Conservation (phyloP, 495 filamentous ascomycete genomes). For the Aspergillus asperescens region DNA sequence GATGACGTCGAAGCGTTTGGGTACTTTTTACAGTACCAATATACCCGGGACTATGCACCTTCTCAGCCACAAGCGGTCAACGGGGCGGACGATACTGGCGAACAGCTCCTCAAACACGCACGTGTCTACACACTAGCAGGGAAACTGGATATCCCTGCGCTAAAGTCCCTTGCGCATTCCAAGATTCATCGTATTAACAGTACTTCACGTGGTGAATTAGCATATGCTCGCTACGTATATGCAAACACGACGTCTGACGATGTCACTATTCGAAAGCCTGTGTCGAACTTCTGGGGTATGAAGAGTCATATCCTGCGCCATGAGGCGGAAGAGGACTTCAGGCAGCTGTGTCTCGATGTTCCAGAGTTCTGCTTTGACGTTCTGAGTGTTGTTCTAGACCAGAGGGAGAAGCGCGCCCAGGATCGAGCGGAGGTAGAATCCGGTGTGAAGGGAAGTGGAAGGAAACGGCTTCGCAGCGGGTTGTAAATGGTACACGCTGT, state of each 20-base stretch:
- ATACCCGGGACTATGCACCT: slow-evolving; percentile 78
- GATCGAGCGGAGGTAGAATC: slow-evolving; percentile 27
- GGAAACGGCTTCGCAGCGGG: slow-evolving; percentile 31
- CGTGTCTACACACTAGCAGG: slow-evolving; percentile 84
- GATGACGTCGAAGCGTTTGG: slow-evolving; percentile 78
- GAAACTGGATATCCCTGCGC: slow-evolving; percentile 63
- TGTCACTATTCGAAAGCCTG: slow-evolving; percentile 67
- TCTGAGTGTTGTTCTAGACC: slow-evolving; percentile 62
- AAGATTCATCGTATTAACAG: slow-evolving; percentile 88
- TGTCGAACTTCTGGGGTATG: slow-evolving; percentile 87
- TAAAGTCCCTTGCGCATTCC: slow-evolving; percentile 71
- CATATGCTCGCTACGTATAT: slow-evolving; percentile 88
- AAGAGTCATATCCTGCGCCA: slow-evolving; percentile 73
- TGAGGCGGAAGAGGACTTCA: slow-evolving; percentile 78
- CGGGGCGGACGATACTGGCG: slow-evolving; percentile 65
- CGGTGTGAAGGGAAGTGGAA: slow-evolving; percentile 26
- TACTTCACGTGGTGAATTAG: slow-evolving; percentile 80
- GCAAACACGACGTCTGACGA: slow-evolving; percentile 65
- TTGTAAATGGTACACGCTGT: slow-evolving; percentile 16
- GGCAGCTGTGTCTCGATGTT: slow-evolving; percentile 75
- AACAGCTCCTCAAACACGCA: slow-evolving; percentile 78
- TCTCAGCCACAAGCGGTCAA: slow-evolving; percentile 51
- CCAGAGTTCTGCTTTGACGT: slow-evolving; percentile 91
- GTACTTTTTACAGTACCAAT: slow-evolving; percentile 87
- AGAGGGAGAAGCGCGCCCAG: slow-evolving; percentile 51